Base-by-base conservation (phyloP, 2,329 filamentous ascomycete species). In the Pseudocercospora ulei region DNA sequence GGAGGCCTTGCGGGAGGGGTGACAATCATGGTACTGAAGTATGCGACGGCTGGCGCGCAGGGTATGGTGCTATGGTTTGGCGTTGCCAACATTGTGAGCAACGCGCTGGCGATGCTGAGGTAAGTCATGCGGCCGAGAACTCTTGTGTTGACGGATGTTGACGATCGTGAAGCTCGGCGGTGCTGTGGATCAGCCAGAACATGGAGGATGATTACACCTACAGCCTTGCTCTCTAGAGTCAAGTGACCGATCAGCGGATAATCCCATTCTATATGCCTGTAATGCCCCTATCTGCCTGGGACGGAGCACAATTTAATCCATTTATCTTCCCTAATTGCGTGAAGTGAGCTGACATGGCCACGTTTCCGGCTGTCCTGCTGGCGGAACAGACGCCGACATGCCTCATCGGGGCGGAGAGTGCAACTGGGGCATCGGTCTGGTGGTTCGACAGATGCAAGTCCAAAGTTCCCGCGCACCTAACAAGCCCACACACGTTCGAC, bases 121-220 rank as follows among this genome's bases (percentile, higher is more conserved):
- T 78, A 62, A 55, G 67, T 63, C 7, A 14, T n/a, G 18, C 7
- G 18, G 3, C 20, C 5, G 9, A 13, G n/a, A 19, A 12, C 5
- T 20, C 19, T 14, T 23, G 11, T 23, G 9, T 18, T 4, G 6
- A 20, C 24, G 35, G 37, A 31, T 42, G 43, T 60, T 56, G 42
- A 56, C 33, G 61, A 40, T 59, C 41, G 28, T 43, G 11, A 50
- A 79, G 76, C 55, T 75, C 74, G 16, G 66, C 74, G 33, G 72
- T 80, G 23, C 68, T 81, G 20, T 81, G 77, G 77, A 68, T 81
- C 17, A 76, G 74, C 35, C 78, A 81, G 66, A 81, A 80, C 54
- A 79, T 81, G 63, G 78, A 81, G 58, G 77, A 81, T 52, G 77
- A 80, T 54, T 81, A 80, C 58, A 79, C 76, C 18, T 81, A 81